Evolutionary conservation across 2,329 filamentous ascomycete species (phyloP).

Genomic region (Penicillium sp.): DNA sequence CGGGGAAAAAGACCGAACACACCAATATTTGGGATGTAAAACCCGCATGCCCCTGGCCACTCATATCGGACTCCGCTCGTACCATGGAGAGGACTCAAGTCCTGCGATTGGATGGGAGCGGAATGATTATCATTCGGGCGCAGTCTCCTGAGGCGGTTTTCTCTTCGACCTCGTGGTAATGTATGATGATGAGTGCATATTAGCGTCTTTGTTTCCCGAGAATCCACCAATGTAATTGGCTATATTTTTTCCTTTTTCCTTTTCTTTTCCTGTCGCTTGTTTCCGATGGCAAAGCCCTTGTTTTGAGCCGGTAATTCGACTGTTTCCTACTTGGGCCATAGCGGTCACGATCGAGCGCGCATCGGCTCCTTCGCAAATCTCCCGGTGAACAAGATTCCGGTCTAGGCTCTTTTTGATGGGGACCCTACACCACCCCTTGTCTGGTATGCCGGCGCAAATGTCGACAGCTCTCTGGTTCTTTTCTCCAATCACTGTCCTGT

Average conservation of each 20-base stretch:
- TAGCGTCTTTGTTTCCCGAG: background rate
- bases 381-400: constrained; percentile 1
- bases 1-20: background rate
- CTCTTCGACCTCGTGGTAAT: background rate
- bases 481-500: constrained; percentile 8
- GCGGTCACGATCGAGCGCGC: constrained; percentile 2
- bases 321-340: constrained; percentile 3
- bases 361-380: background rate
- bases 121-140: background rate
- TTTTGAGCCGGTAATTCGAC: background rate
- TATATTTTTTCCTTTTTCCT: background rate
- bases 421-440: background rate
- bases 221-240: background rate
- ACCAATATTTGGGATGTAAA: background rate
- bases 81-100: background rate
- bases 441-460: constrained; percentile 5
- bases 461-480: constrained; percentile 2
- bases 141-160: background rate
- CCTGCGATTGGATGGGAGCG: background rate
- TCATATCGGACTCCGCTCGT: background rate
- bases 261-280: background rate
- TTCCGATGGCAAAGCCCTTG: background rate
- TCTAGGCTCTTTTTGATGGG: constrained; percentile 7
- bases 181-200: background rate
- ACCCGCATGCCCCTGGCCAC: background rate